Conservation (phyloP, 2,329 filamentous ascomycete genomes). For the Calonectria pauciramosa region DNA sequence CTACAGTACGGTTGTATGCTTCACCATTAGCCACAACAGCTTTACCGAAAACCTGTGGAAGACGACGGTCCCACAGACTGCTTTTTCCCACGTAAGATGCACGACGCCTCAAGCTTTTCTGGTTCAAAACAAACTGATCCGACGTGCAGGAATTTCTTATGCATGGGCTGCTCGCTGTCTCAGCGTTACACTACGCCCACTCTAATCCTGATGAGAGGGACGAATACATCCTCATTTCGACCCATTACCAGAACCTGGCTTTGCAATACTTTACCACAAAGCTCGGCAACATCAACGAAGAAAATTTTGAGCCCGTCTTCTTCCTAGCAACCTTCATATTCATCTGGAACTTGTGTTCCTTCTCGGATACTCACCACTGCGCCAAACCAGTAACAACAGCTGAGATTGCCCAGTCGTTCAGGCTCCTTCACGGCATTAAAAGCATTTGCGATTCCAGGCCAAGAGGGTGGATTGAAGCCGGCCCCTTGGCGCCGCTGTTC, state of each 20-base stretch:
- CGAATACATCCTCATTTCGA: slow-evolving; percentile 31
- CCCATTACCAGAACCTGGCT: slow-evolving; percentile 31
- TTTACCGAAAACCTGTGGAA: slow-evolving; percentile 24
- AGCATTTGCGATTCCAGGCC: slow-evolving; percentile 30
- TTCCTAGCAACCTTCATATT: slow-evolving; percentile 36
- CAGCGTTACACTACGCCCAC: slow-evolving; percentile 28
- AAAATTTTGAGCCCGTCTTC: slow-evolving; percentile 34
- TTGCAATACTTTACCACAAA: slow-evolving; percentile 23
- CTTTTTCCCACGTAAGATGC: slow-evolving; percentile 28
- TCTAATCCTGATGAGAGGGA: slow-evolving; percentile 22
- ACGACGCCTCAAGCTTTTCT: too few species aligned
- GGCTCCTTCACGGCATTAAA: slow-evolving; percentile 33
- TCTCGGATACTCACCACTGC: slow-evolving; percentile 19
- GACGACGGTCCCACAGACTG: slow-evolving; percentile 21
- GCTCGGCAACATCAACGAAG: slow-evolving; percentile 25
- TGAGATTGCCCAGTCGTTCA: slow-evolving; percentile 31
- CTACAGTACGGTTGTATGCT: slow-evolving; percentile 26
- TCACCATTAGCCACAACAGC: background rate
- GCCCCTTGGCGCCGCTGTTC: slow-evolving; percentile 25
- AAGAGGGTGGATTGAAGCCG: slow-evolving; percentile 28
- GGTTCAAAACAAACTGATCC: background rate
- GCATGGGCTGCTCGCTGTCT: slow-evolving; percentile 31
- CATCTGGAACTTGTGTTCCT: slow-evolving; percentile 27
- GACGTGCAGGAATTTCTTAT: slow-evolving; percentile 32
- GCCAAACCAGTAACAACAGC: background rate